Percentiles rank a stretch among this genome's conserved stretches.
Conservation (phyloP, 371 early-diverging fungal genomes). For the Batrachochytrium dendrobatidis region DNA sequence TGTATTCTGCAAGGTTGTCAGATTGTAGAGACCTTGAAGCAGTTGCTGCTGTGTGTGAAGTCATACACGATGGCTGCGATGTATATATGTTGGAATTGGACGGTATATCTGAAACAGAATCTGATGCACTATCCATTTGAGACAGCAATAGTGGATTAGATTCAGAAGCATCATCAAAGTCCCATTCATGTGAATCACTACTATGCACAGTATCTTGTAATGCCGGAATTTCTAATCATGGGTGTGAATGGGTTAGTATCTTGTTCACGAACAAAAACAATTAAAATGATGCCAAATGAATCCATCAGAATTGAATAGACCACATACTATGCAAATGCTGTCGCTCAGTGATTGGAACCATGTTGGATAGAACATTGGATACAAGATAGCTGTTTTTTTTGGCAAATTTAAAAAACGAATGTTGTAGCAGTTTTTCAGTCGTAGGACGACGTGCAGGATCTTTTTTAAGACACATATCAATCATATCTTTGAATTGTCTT, state of each 20-base stretch:
- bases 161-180: conserved; percentile 6
- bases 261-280: no score
- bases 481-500: conserved; percentile 76
- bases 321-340: conserved; percentile 25
- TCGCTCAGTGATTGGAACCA: conserved; percentile 56
- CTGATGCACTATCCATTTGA: no score
- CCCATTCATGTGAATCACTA: not conserved
- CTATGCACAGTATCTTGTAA: not conserved
- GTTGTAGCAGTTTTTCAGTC: conserved; percentile 67
- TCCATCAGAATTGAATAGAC: not conserved
- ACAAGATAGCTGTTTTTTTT: conserved; percentile 59
- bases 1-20: no score
- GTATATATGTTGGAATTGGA: no score
- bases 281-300: not conserved
- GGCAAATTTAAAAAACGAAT: conserved; percentile 78
- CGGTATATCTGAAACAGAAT: no score
- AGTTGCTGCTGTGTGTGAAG: no score
- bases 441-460: conserved; percentile 77
- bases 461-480: conserved; percentile 72
- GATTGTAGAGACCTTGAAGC: no score
- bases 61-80: no score
- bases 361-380: conserved; percentile 47
- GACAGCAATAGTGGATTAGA: no score
- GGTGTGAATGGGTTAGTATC: no score
- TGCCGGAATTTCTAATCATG: not conserved